phyloP scores from a whole-genome alignment of 2,329 filamentous ascomycete species.

The Verruconis gallopava region DNA sequence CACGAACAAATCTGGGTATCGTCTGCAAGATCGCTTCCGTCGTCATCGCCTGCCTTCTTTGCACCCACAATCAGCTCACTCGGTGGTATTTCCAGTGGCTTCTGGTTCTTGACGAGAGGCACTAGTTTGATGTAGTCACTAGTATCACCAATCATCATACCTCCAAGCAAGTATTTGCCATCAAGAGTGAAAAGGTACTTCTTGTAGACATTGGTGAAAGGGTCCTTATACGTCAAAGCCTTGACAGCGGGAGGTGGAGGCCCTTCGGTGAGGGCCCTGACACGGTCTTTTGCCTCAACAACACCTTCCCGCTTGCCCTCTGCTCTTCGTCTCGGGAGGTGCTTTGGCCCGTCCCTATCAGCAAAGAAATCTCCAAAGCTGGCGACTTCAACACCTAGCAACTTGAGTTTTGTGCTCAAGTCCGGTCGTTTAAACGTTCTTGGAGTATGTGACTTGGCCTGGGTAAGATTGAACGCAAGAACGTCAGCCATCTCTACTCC shows the following conservation, averaged over 20 bases:
- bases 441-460: constrained; percentile 58
- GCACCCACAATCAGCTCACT: constrained; percentile 74
- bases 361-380: constrained; percentile 93
- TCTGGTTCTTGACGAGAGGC: constrained; percentile 74
- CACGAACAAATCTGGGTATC: constrained; percentile 87
- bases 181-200: constrained; percentile 86
- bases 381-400: constrained; percentile 80
- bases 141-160: constrained; percentile 95
- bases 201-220: constrained; percentile 80
- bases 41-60: constrained; percentile 60
- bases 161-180: constrained; percentile 81
- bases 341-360: constrained; percentile 67
- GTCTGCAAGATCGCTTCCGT: constrained; percentile 53
- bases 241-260: constrained; percentile 54
- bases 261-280: constrained; percentile 42
- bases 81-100: constrained; percentile 62
- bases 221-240: constrained; percentile 76
- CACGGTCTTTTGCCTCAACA: constrained; percentile 23
- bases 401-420: constrained; percentile 81
- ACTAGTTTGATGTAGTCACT: constrained; percentile 83
- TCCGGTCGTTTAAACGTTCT: constrained; percentile 69
- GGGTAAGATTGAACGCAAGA: constrained; percentile 79
- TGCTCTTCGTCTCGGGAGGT: constrained; percentile 48
- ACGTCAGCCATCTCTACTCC: constrained; percentile 90
- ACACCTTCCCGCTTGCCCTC: constrained; percentile 33